Base-by-base conservation (phyloP, 441 rosid genomes). In the Pelargonium citronellum region DNA sequence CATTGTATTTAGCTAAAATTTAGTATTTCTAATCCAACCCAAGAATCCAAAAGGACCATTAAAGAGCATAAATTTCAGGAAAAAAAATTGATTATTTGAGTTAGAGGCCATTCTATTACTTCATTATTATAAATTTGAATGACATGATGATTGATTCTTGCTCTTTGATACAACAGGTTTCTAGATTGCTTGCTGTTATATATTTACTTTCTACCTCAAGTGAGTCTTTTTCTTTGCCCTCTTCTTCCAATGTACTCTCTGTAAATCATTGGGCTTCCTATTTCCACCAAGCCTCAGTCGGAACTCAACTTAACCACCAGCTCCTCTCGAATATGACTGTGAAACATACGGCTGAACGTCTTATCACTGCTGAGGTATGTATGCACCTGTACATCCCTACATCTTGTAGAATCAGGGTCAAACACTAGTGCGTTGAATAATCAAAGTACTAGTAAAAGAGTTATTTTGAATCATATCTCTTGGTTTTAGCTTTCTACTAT, bases 231-330 rank as follows among this genome's bases (percentile, higher is more conserved):
- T 70, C 85, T 72, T 77, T 88, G 70, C 67, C 84, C 61, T 75
- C 83, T 58, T 74, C 71, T 57, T 71, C 80, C 81, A 83, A 86
- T 61, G 85, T 62, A 69, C 84, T 89, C 37, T 85, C 96, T 70
- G 87, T 84, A 82, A 87, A 90, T 78, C 89, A 87, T 10, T 95
- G 95, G 99, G 98, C 95, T 78, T 85, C 97, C 69, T 89, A 77
- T 85, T 95, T 90, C 72, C 98, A 95, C 84, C 98, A 95, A 86
- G 96, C 96, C 76, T 92, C 98, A 64, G 78, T 95, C 79, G 93
- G 97, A 66, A 83, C 89, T 69, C 87, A 89, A 79, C 81, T 85
- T 68, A 90, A 83, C 73, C 73, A 79, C 78, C 89, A 84, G 73
- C 87, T 90, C 81, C 81, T 86, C 76, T 78, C 86, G 61, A 86